Conservation (phyloP, 192 early-diverging fungal species). For the Backusella tarrabulga region DNA sequence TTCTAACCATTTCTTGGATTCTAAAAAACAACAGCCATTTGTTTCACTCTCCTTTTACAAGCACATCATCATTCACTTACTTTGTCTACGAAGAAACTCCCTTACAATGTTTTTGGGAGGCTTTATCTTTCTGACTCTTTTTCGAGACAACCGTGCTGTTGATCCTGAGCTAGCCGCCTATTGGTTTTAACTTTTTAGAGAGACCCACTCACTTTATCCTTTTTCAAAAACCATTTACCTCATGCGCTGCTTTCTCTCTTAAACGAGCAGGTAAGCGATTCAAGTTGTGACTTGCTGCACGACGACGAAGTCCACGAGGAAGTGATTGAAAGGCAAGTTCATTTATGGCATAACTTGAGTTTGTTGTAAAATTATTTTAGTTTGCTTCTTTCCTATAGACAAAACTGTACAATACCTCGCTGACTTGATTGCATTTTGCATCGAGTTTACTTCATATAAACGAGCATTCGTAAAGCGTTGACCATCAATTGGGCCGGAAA, state of each 20-base stretch:
- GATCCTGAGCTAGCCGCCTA: not conserved
- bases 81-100: slow-evolving; percentile 10
- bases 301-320: slow-evolving; percentile 86
- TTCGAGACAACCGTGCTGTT: not conserved
- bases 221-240: slow-evolving; percentile 40
- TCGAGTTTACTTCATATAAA: slow-evolving; percentile 81
- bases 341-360: slow-evolving; percentile 43
- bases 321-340: slow-evolving; percentile 87
- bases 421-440: slow-evolving; percentile 74
- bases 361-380: not conserved
- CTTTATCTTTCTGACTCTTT: slow-evolving; percentile 11
- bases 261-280: slow-evolving; percentile 86
- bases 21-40: not conserved
- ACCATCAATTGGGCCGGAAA: slow-evolving; percentile 24
- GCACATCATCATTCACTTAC: not conserved
- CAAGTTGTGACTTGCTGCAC: slow-evolving; percentile 93
- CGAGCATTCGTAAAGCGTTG: slow-evolving; percentile 55
- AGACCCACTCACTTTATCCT: not conserved
- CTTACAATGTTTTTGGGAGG: not conserved
- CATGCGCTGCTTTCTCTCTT: slow-evolving; percentile 71
- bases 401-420: slow-evolving; percentile 42
- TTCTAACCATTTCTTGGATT: slow-evolving; percentile 81
- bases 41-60: not conserved
- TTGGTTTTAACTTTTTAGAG: not conserved
- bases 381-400: not conserved